Percentiles rank a stretch among this genome's conserved stretches.
phyloP scores from a whole-genome alignment of 2,329 filamentous ascomycete genomes.

The Harringtonia lauricola region DNA sequence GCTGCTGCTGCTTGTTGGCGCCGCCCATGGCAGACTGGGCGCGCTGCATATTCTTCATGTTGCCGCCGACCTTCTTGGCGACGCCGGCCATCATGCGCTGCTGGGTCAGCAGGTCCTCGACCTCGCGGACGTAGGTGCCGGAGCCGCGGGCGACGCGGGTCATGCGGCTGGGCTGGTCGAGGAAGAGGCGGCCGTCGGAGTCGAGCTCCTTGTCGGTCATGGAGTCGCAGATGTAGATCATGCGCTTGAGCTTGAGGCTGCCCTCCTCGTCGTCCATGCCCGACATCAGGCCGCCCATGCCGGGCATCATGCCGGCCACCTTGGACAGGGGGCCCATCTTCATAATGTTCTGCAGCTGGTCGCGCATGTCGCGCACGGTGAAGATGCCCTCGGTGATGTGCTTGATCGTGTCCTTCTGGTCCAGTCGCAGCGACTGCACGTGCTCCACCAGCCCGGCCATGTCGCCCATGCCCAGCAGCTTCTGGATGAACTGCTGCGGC shows the following conservation, averaged over 20 bases:
- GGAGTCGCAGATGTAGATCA: slow-evolving; percentile 98
- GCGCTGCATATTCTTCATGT: slow-evolving; percentile 95
- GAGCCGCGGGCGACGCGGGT: slow-evolving; percentile 83
- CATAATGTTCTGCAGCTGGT: slow-evolving; percentile 97
- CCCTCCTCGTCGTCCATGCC: slow-evolving; percentile 97
- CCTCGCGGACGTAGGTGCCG: slow-evolving; percentile 81
- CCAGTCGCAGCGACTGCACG: slow-evolving; percentile 87
- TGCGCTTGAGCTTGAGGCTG: slow-evolving; percentile 83
- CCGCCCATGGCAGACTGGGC: slow-evolving; percentile 87
- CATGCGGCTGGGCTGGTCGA: slow-evolving; percentile 87
- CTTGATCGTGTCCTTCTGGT: slow-evolving; percentile 99
- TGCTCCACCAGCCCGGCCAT: slow-evolving; percentile 93
- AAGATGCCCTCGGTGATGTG: slow-evolving; percentile 96
- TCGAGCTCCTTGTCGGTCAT: slow-evolving; percentile 97
- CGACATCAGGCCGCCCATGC: slow-evolving; percentile 85
- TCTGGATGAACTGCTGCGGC: slow-evolving; percentile 86
- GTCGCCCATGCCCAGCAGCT: slow-evolving; percentile 93
- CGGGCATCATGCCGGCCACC: slow-evolving; percentile 98
- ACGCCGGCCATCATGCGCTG: slow-evolving; percentile 98
- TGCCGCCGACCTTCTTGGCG: slow-evolving; percentile 97
- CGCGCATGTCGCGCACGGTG: slow-evolving; percentile 83
- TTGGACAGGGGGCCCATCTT: slow-evolving; percentile 98
- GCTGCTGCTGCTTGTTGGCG: slow-evolving; percentile 82
- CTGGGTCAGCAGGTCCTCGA: slow-evolving; percentile 94
- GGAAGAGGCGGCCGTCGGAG: slow-evolving; percentile 86